These are phyloP conservation scores for Trichoderma citrinoviride DNA, from an alignment of 2,329 filamentous ascomycete species.

Conservation along the genomic window DNA sequence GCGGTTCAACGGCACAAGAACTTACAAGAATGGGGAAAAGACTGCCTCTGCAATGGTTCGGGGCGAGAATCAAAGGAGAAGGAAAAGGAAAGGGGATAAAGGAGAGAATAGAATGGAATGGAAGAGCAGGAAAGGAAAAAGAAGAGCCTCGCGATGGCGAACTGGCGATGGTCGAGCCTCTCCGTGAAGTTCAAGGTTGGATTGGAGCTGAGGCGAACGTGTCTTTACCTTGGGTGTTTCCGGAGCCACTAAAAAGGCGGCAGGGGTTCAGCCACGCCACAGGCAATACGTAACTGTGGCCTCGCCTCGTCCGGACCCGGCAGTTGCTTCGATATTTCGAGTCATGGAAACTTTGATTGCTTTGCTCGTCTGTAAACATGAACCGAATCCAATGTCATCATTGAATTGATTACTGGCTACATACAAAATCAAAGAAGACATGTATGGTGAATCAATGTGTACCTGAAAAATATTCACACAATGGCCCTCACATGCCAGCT, in stretches of 20 bases:
- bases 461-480: too few relatives aligned
- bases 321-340: too few relatives aligned
- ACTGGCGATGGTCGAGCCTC: slow-evolving; percentile 19
- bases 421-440: too few relatives aligned
- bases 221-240: slow-evolving; percentile 14
- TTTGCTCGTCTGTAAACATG: too few relatives aligned
- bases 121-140: slow-evolving; percentile 4
- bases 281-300: neutral
- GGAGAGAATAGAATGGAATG: slow-evolving; percentile 14
- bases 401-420: too few relatives aligned
- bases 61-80: neutral
- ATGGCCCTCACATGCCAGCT: too few relatives aligned
- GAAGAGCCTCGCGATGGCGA: slow-evolving; percentile 16
- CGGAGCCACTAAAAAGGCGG: slow-evolving; percentile 12
- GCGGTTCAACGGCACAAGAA: slow-evolving; percentile 14
- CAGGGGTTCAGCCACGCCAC: slow-evolving; percentile 17
- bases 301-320: too few relatives aligned
- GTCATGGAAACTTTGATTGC: too few relatives aligned
- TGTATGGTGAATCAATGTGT: too few relatives aligned
- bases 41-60: neutral
- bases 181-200: slow-evolving; percentile 14
- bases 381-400: too few relatives aligned
- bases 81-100: neutral
- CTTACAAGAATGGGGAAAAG: slow-evolving; percentile 23
- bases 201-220: slow-evolving; percentile 20